Base-by-base conservation (phyloP, 768 basidiomycete species). In the Phlebiopsis flavidoalba region DNA sequence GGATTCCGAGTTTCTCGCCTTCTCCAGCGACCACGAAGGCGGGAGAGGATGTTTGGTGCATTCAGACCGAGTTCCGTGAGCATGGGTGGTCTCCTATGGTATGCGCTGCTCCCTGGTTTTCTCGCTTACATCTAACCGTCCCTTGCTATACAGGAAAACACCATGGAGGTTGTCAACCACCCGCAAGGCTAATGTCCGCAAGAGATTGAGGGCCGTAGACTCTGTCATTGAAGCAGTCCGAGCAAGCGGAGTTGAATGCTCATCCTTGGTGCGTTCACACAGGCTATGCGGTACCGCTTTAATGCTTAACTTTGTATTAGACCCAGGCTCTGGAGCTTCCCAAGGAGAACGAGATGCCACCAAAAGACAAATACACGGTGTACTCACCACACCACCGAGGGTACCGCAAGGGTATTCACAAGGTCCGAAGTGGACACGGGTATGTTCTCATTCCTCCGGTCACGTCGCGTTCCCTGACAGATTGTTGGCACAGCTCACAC, bases 371-470 rank as follows among this genome's bases (percentile, higher is more conserved):
- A 74, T 99, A 98, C 77, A 97, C 95, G 3, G 84, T 90, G 19
- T 98, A 95, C 75, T 84, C 83, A 43, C 78, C 83, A 4, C 84
- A 82, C 45, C 76, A 77, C 1, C 79, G 73, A 60, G 89, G 91
- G 6, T 99, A 96, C 74, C 79, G 96, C 48, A 98, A 98, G 69
- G 91, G 93, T 24, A 93, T 97, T 53, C 95, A 98, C 76, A 95
- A 95, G 69, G 91, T 96, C 26, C 95, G n/a, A 96, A 97, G 70
- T 98, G 89, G 85, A 97, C 95, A 53, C 82, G 93, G 74, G 95
- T 95, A 65, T 61, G 89, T 76, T 26, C 10, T 22, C 21, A 33
- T 55, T 21, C 5, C 51, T 31, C 17, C 51, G 24, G 6, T 15
- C 14, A 24, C 14, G 26, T 15, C 31, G 31, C 33, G 15, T 15